Conservation (phyloP, 306 rosid genomes). For the Cucumis cinereus region DNA sequence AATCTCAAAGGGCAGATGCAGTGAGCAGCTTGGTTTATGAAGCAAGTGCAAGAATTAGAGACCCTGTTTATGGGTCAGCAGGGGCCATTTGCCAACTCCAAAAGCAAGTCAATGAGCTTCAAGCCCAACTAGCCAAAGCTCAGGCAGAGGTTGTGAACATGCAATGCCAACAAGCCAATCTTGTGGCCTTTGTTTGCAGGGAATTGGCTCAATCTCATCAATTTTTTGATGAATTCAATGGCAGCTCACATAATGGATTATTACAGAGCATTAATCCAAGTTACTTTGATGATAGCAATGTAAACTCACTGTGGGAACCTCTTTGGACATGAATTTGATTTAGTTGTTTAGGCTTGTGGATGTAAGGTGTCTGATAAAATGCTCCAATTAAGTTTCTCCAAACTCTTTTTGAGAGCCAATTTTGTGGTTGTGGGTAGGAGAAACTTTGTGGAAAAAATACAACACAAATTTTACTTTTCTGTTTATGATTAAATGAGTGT, state of each 20-base stretch:
- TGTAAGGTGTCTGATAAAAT: background rate
- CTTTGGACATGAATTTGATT: background rate
- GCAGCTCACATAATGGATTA: slow-evolving; percentile 10
- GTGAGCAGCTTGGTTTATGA: slow-evolving; percentile 97
- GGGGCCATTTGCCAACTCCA: slow-evolving; percentile 87
- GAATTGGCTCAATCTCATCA: slow-evolving; percentile 49
- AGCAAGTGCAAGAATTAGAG: slow-evolving; percentile 79
- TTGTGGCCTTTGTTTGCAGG: slow-evolving; percentile 66
- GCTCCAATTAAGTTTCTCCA: background rate
- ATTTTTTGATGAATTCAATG: slow-evolving; percentile 16
- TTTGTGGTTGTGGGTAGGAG: background rate
- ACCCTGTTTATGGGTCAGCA: slow-evolving; percentile 80
- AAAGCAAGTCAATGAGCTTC: slow-evolving; percentile 68
- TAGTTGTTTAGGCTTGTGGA: background rate
- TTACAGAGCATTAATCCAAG: background rate
- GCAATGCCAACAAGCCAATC: slow-evolving; percentile 79
- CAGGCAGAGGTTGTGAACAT: slow-evolving; percentile 70
- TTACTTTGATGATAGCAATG: background rate
- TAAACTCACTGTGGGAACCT: background rate
- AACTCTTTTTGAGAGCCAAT: background rate
- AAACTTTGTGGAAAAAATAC: background rate
- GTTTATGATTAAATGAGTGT: background rate
- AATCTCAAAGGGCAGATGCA: slow-evolving; percentile 77
- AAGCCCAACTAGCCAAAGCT: slow-evolving; percentile 80
- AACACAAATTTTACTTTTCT: background rate